These are phyloP conservation scores for Taphrina confusa DNA, from an alignment of 1,139 yeast genomes.

Conservation along the genomic window DNA sequence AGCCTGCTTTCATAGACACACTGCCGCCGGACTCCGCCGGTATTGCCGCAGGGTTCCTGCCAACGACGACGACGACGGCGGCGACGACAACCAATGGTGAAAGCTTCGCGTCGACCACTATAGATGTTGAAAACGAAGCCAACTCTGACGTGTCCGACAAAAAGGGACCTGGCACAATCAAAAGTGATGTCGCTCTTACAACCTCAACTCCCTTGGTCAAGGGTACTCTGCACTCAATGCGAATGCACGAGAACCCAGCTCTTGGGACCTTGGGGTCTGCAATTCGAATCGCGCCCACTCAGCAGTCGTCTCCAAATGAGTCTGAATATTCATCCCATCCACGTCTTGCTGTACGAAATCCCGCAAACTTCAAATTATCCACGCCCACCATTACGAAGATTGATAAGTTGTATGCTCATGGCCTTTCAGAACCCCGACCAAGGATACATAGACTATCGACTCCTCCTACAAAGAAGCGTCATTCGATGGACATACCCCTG, in stretches of 20 bases:
- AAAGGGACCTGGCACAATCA: background rate
- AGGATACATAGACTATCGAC: background rate
- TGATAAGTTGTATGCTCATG: background rate
- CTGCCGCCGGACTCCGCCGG: background rate
- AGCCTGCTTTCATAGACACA: conserved; percentile 13
- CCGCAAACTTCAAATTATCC: background rate
- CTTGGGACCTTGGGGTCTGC: background rate
- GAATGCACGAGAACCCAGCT: background rate
- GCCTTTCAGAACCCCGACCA: background rate
- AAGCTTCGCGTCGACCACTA: conserved; percentile 22
- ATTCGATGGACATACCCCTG: conserved; percentile 17
- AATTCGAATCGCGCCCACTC: background rate
- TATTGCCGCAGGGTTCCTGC: background rate
- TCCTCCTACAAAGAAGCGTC: conserved; percentile 1
- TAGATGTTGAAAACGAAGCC: conserved; percentile 8
- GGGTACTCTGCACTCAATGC: background rate
- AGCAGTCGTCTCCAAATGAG: background rate
- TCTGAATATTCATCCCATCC: background rate
- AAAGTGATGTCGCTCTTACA: background rate
- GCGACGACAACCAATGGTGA: background rate
- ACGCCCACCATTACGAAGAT: background rate
- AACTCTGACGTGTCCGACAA: no score
- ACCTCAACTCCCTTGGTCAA: background rate
- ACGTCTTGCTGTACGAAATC: background rate
- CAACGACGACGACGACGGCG: background rate